Evolutionary conservation across 2,329 filamentous ascomycete genomes (phyloP).

Genomic region (Aspergillus terreus): DNA sequence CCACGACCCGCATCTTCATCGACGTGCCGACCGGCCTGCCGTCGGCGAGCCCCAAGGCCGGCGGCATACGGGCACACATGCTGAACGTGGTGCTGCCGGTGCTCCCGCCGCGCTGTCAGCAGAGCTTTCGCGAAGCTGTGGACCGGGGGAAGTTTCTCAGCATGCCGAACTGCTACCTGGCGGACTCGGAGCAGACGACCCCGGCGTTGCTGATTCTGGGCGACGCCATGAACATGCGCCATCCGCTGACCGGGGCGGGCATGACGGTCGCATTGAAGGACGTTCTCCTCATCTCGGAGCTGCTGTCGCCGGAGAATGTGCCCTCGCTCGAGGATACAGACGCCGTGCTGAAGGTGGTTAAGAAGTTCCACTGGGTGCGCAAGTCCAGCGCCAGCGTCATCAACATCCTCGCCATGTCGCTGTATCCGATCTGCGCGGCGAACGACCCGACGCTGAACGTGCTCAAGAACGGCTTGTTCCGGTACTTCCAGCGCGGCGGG

Average conservation of each 20-base stretch:
- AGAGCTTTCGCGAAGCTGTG: conserved; percentile 70
- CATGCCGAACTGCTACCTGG: conserved; percentile 95
- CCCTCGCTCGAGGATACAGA: conserved; percentile 64
- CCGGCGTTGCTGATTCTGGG: conserved; percentile 77
- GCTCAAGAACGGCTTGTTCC: conserved; percentile 43
- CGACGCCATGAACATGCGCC: conserved; percentile 96
- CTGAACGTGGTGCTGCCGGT: not conserved
- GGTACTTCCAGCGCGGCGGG: not conserved
- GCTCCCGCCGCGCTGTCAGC: conserved; percentile 45
- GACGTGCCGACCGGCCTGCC: conserved; percentile 76
- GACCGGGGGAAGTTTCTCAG: conserved; percentile 73
- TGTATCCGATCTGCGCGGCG: conserved; percentile 87
- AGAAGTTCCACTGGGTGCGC: conserved; percentile 78
- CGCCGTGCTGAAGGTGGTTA: conserved; percentile 63
- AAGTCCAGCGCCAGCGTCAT: conserved; percentile 80
- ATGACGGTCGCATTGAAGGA: conserved; percentile 98
- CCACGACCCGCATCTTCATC: conserved; percentile 83
- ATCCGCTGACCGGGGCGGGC: conserved; percentile 89
- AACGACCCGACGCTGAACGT: conserved; percentile 16
- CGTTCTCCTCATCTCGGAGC: conserved; percentile 68
- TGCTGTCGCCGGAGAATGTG: conserved; percentile 66
- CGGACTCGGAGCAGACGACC: conserved; percentile 66
- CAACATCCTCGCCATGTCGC: conserved; percentile 89
- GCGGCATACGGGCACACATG: not conserved
- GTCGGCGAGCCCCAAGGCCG: conserved; percentile 50